Percentiles rank a stretch among this genome's conserved stretches.
Conservation (phyloP, 805 yeast genomes). For the Maudiozyma barnettii region DNA sequence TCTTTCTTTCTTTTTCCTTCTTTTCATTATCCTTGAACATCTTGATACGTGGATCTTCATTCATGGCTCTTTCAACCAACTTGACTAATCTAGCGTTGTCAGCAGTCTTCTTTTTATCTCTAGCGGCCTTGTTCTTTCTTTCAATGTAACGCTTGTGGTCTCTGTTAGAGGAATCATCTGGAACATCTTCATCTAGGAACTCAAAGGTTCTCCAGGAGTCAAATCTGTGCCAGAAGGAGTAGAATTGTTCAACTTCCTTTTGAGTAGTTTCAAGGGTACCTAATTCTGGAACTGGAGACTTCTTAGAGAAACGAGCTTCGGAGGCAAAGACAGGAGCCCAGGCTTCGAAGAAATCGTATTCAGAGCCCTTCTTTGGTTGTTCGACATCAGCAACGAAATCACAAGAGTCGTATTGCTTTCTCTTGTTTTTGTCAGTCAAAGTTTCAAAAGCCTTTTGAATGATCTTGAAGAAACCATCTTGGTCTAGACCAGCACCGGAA, state of each 20-base stretch:
- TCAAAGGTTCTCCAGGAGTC: conserved; percentile 98
- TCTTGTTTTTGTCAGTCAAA: conserved; percentile 73
- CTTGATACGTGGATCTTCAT: conserved; percentile 92
- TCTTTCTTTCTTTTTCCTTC: conserved; percentile 86
- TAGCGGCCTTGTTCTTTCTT: conserved; percentile 91
- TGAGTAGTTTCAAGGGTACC: conserved; percentile 63
- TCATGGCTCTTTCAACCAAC: conserved; percentile 76
- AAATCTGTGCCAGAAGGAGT: conserved; percentile 84
- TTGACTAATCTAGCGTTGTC: conserved; percentile 85
- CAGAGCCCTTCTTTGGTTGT: conserved; percentile 65
- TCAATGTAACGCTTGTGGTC: conserved; percentile 98
- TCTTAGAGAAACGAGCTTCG: conserved; percentile 88
- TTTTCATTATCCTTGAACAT: conserved; percentile 87
- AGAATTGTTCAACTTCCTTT: conserved; percentile 78
- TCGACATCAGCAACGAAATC: conserved; percentile 78
- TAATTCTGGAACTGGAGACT: conserved; percentile 76
- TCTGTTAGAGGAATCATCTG: conserved; percentile 98
- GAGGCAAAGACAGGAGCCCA: conserved; percentile 89
- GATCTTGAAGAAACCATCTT: conserved; percentile 95
- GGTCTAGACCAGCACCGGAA: conserved; percentile 68
- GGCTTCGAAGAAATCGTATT: conserved; percentile 79
- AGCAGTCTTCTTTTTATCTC: conserved; percentile 96
- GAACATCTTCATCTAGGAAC: conserved; percentile 97
- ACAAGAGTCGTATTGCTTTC: conserved; percentile 92
- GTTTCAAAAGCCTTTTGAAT: conserved; percentile 95